Conservation (phyloP, 1,139 yeast genomes). For the Cylindricascospora bacillispora region DNA sequence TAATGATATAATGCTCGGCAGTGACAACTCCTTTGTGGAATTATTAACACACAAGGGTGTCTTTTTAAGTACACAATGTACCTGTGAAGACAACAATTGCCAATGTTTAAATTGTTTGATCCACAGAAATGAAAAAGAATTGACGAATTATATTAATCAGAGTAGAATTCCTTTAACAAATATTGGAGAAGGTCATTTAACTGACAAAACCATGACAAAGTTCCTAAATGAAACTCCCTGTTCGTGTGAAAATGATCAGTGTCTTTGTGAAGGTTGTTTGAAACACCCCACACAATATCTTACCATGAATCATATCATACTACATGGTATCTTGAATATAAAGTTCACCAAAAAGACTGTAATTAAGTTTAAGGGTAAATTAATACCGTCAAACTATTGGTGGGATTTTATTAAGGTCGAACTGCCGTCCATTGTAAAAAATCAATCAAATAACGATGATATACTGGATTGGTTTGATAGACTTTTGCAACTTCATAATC, state of each 20-base stretch:
- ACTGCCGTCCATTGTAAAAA: slow-evolving; percentile 14
- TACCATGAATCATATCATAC: slow-evolving; percentile 15
- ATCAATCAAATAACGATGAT: slow-evolving; percentile 16
- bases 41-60: slow-evolving; percentile 21
- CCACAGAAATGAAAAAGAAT: slow-evolving; percentile 25
- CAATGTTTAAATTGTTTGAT: slow-evolving; percentile 24
- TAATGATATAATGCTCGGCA: background rate
- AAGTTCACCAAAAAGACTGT: slow-evolving; percentile 18
- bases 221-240: slow-evolving; percentile 1
- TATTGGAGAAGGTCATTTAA: slow-evolving; percentile 13
- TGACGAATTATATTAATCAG: slow-evolving; percentile 18
- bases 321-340: slow-evolving; percentile 16
- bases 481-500: slow-evolving; percentile 8
- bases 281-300: slow-evolving; percentile 20
- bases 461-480: slow-evolving; percentile 21
- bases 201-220: slow-evolving; percentile 5
- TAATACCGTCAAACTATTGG: slow-evolving; percentile 24
- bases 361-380: slow-evolving; percentile 17
- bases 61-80: slow-evolving; percentile 23
- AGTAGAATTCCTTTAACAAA: slow-evolving; percentile 23
- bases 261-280: slow-evolving; percentile 15
- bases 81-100: slow-evolving; percentile 22
- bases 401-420: slow-evolving; percentile 21
- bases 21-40: background rate
- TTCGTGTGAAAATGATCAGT: slow-evolving; percentile 10